Conservation (phyloP, 305 asterid species). For the Fraxinus ornus region DNA sequence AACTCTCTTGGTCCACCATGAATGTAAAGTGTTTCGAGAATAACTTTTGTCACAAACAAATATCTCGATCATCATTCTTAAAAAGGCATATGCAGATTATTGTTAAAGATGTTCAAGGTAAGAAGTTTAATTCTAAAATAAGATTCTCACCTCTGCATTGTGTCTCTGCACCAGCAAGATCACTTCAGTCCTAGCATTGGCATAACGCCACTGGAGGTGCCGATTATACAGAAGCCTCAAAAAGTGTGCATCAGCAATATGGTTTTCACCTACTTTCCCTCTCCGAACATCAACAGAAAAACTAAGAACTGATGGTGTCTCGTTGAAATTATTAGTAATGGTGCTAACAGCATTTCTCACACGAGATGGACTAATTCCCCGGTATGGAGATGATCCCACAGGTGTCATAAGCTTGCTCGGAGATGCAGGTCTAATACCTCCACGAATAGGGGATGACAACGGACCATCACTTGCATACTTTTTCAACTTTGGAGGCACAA, state of each 20-base stretch:
- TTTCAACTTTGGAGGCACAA: conserved; percentile 47
- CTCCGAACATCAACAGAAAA: conserved; percentile 74
- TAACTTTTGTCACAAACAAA: not conserved
- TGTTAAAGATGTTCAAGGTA: not conserved
- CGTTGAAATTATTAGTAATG: conserved; percentile 46
- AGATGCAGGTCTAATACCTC: conserved; percentile 51
- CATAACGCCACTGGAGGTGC: conserved; percentile 92
- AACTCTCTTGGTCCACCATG: not conserved
- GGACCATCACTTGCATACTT: conserved; percentile 48
- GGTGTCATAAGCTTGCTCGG: conserved; percentile 53
- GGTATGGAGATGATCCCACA: conserved; percentile 51
- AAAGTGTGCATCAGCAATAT: conserved; percentile 73
- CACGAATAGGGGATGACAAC: conserved; percentile 66
- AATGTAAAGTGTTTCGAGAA: not conserved
- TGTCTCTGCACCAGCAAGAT: conserved; percentile 66
- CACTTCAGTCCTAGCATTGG: conserved; percentile 76
- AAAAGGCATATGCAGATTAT: not conserved
- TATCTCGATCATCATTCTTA: conserved; percentile 4
- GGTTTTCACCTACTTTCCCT: conserved; percentile 84
- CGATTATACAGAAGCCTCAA: conserved; percentile 89
- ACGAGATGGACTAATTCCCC: conserved; percentile 56
- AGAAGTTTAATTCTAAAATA: not conserved
- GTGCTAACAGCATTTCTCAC: conserved; percentile 66
- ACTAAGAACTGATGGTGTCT: conserved; percentile 59
- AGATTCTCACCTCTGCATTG: conserved; percentile 64